phyloP scores from a whole-genome alignment of 2,329 filamentous ascomycete genomes.

The Penicillium sclerotiorum region DNA sequence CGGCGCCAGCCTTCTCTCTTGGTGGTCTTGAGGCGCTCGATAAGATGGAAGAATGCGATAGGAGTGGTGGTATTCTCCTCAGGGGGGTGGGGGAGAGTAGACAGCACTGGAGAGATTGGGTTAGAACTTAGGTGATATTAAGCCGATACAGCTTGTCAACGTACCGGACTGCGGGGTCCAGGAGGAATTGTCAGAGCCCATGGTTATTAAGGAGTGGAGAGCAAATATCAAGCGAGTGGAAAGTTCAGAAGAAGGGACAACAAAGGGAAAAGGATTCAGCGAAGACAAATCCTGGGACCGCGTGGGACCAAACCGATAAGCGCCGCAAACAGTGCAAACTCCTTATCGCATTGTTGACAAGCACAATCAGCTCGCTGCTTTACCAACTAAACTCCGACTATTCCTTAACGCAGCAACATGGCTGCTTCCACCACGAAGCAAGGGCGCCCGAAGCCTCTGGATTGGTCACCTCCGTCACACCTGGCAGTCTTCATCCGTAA shows the following conservation, averaged over 20 bases:
- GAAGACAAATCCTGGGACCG: constrained; percentile 7
- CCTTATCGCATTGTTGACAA: constrained; percentile 28
- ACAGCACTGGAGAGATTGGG: constrained; percentile 58
- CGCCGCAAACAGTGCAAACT: constrained; percentile 30
- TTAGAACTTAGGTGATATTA: neutral
- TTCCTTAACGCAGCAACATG: constrained; percentile 28
- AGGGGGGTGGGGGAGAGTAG: constrained; percentile 64
- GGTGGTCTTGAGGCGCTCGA: constrained; percentile 92
- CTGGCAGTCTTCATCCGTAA: constrained; percentile 77
- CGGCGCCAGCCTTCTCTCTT: constrained; percentile 95
- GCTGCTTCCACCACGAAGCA: constrained; percentile 32
- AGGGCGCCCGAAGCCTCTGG: constrained; percentile 33
- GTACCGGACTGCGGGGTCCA: constrained; percentile 43
- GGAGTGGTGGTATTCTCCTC: constrained; percentile 69
- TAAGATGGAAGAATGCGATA: constrained; percentile 88
- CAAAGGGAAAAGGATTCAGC: neutral
- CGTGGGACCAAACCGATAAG: constrained; percentile 2
- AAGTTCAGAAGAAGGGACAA: neutral
- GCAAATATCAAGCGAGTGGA: neutral
- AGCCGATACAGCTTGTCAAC: constrained; percentile 1
- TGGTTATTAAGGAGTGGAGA: constrained; percentile 15
- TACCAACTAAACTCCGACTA: constrained; percentile 13
- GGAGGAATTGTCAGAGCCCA: constrained; percentile 34
- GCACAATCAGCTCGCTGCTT: constrained; percentile 12
- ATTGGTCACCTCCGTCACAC: constrained; percentile 53